phyloP scores from a whole-genome alignment of 306 rosid genomes.

The Lathyrus oleraceus region DNA sequence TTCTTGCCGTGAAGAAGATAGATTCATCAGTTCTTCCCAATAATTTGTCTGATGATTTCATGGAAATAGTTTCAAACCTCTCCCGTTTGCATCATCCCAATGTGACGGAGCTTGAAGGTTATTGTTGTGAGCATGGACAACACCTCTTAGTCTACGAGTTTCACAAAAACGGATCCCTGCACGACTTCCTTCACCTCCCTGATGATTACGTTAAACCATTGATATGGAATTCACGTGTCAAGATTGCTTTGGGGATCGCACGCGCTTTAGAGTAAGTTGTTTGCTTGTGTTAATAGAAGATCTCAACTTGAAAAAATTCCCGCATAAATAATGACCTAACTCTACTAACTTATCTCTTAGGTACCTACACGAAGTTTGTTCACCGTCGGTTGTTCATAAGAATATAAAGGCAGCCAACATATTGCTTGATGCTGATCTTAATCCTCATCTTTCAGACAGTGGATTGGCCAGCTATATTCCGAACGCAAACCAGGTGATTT shows the following conservation, averaged over 20 bases:
- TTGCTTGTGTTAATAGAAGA: conserved; percentile 14
- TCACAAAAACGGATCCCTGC: conserved; percentile 84
- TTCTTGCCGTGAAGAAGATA: conserved; percentile 92
- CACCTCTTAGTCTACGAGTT: conserved; percentile 84
- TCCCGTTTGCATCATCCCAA: conserved; percentile 85
- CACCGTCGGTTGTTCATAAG: conserved; percentile 92
- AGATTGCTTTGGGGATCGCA: conserved; percentile 95
- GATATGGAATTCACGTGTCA: conserved; percentile 96
- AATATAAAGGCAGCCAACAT: conserved; percentile 87
- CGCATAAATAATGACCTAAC: conserved; percentile 16
- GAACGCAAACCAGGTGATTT: conserved; percentile 67
- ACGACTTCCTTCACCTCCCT: conserved; percentile 83
- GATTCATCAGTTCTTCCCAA: conserved; percentile 73
- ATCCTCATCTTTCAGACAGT: conserved; percentile 91
- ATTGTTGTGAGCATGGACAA: conserved; percentile 96
- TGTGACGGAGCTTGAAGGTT: conserved; percentile 89
- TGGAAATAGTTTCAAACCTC: conserved; percentile 66
- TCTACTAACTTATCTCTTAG: conserved; percentile 47
- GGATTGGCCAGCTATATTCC: conserved; percentile 74
- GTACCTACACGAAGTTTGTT: conserved; percentile 95
- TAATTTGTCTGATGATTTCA: conserved; percentile 60
- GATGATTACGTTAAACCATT: conserved; percentile 87
- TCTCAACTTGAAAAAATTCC: conserved; percentile 1
- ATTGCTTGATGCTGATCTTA: conserved; percentile 78
- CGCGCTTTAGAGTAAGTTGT: conserved; percentile 92